These are phyloP conservation scores for Aphanomyces stellatus DNA, from an alignment of 352 stramenopile genomes.

Conservation along the genomic window DNA sequence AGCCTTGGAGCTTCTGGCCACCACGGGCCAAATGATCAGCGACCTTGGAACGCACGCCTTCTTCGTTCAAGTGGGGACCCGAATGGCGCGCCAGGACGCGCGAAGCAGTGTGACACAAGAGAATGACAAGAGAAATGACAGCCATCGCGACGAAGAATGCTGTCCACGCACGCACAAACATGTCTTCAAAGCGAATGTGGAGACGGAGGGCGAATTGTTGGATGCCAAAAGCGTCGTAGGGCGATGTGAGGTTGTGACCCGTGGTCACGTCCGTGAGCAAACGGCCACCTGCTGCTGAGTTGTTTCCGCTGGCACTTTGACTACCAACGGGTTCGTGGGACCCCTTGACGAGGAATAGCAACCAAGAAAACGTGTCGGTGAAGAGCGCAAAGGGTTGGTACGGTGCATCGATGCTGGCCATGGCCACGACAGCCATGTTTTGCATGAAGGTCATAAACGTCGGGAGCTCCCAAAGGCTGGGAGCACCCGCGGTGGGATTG, in stretches of 20 bases:
- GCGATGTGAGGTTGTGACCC: no score
- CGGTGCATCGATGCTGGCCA: conserved; percentile 38
- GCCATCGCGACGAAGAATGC: not conserved
- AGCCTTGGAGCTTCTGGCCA: conserved; percentile 35
- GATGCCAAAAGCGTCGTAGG: not conserved
- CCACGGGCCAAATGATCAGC: not conserved
- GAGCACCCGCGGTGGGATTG: conserved; percentile 25
- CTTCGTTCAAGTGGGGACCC: conserved; percentile 23
- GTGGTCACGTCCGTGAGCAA: not conserved
- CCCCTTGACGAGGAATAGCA: conserved; percentile 46
- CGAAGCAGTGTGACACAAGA: no score
- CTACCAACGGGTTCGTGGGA: no score
- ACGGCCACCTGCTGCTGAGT: no score
- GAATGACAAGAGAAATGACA: no score
- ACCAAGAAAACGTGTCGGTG: conserved; percentile 63
- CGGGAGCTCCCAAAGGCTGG: conserved; percentile 68
- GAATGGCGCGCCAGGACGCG: no score
- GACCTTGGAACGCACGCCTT: not conserved
- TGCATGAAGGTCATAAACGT: conserved; percentile 58
- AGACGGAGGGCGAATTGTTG: not conserved
- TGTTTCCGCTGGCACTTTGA: not conserved
- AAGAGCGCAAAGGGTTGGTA: conserved; percentile 54
- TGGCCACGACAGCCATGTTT: conserved; percentile 52
- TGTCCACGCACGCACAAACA: not conserved
- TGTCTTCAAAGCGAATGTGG: not conserved